Evolutionary conservation across 2,329 filamentous ascomycete species (phyloP), one percentile per base, ranked within the genome.

Genomic region (Diplodia mutila): DNA sequence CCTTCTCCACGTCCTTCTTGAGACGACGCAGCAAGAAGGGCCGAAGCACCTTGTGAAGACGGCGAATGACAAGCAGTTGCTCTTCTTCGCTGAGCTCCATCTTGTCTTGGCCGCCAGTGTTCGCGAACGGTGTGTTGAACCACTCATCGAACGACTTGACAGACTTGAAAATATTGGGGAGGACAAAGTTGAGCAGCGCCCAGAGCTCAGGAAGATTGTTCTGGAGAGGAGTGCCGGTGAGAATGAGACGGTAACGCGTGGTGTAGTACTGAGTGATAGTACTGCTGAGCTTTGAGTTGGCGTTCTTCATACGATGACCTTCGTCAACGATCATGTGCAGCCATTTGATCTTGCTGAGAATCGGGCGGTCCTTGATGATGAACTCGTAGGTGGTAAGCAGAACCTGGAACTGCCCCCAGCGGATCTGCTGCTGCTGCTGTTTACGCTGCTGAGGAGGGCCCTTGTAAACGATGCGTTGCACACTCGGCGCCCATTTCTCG

Each of bases 51-150:
- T 98, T 99, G 83, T 99, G 95, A 69, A 99, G 86, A 85, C 95
- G 94, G 77, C 94, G 91, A 86, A 99, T 99, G 75, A 99, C 93
- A 67, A 99, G 91, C 80, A 99, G 88, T 78, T 97, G 93, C 81
- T 99, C 95, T 95, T 99, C 95, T 95, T 99, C 95, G 14, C 91
- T 97, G 70, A 99, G 85, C 77, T 98, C 94, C 92, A 99, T 99
- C 85, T 95, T 97, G 80, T 99, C 95, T 81, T 98, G 94, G 49
- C 93, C 90, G 80, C 95, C 95, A 5, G 95, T 99, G 78, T 99
- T 99, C 73, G 95, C 95, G 79, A 99, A 99, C 0, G 95, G 95
- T 29, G 95, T 99, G 78, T 98, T 99, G 88, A 99, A 99, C 95
- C 95, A 99, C 79, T 99, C 95, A 78, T 99, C 95, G 76, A 99